phyloP scores from a whole-genome alignment of 2,329 filamentous ascomycete genomes.

The Neopestalotiopsis rosae region DNA sequence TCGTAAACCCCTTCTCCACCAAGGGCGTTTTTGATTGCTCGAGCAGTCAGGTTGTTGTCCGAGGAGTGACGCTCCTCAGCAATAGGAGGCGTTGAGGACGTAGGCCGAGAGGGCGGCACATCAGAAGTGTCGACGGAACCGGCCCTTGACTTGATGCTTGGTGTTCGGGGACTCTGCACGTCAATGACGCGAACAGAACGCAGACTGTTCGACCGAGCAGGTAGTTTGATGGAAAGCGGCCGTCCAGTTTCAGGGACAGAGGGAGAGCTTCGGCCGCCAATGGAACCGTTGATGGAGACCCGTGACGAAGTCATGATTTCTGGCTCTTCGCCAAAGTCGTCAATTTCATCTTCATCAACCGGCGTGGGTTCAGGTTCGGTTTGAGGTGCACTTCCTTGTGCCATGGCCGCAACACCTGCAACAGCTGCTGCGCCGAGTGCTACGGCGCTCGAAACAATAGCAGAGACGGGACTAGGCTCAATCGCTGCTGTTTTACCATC shows the following conservation, averaged over 20 bases:
- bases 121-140: conserved; percentile 54
- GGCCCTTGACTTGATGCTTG: conserved; percentile 51
- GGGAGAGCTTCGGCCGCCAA: conserved; percentile 56
- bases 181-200: conserved; percentile 65
- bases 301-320: conserved; percentile 62
- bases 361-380: conserved; percentile 14
- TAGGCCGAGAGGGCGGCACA: conserved; percentile 33
- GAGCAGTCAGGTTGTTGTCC: conserved; percentile 16
- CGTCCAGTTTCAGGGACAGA: conserved; percentile 52
- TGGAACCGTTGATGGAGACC: conserved; percentile 56
- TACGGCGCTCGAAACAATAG: conserved; percentile 20
- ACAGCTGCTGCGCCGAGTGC: conserved; percentile 23
- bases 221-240: conserved; percentile 43
- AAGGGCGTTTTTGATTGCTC: conserved; percentile 24
- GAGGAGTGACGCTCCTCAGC: conserved; percentile 43
- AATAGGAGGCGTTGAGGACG: conserved; percentile 44
- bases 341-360: conserved; percentile 46
- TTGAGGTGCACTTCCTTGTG: conserved; percentile 19
- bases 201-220: conserved; percentile 52
- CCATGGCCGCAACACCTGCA: conserved; percentile 19
- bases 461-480: conserved; percentile 21
- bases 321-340: conserved; percentile 64
- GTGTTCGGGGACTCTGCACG: conserved; percentile 57
- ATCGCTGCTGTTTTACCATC: conserved; percentile 12
- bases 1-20: conserved; percentile 3